These are phyloP conservation scores for Fusarium hainanense DNA, from an alignment of 2,329 filamentous ascomycete genomes.

Conservation along the genomic window DNA sequence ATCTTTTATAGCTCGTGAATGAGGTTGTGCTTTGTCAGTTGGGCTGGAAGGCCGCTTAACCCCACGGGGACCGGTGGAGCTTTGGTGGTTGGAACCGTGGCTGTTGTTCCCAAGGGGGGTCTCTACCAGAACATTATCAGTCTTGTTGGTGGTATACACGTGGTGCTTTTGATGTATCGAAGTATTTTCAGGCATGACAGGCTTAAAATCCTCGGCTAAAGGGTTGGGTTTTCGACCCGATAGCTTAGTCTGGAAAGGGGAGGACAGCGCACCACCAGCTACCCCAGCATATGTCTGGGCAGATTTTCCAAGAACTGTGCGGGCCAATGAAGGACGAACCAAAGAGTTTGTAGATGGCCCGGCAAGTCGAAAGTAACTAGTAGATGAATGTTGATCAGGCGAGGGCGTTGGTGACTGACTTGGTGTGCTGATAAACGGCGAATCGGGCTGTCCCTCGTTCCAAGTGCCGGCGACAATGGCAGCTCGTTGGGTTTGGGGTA, in stretches of 20 bases:
- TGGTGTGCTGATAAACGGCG: slow-evolving; percentile 55
- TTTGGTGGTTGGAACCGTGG: slow-evolving; percentile 10
- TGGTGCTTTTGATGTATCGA: slow-evolving; percentile 15
- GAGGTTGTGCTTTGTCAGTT: slow-evolving; percentile 19
- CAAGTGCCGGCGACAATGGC: slow-evolving; percentile 68
- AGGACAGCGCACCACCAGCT: slow-evolving; percentile 16
- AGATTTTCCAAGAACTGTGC: slow-evolving; percentile 25
- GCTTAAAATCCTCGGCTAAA: slow-evolving; percentile 10
- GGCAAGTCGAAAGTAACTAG: slow-evolving; percentile 36
- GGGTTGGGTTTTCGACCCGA: slow-evolving; percentile 16
- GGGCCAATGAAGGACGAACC: slow-evolving; percentile 12
- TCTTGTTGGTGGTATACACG: slow-evolving; percentile 18
- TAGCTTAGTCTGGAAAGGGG: slow-evolving; percentile 17
- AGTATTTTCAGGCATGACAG: background rate
- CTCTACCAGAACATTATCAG: slow-evolving; percentile 34
- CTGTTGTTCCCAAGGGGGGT: background rate
- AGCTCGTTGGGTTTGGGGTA: slow-evolving; percentile 61
- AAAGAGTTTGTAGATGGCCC: slow-evolving; percentile 23
- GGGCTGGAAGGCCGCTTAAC: slow-evolving; percentile 51
- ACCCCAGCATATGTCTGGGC: slow-evolving; percentile 33
- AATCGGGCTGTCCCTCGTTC: slow-evolving; percentile 73
- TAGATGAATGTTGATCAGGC: slow-evolving; percentile 23
- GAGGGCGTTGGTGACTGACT: slow-evolving; percentile 33
- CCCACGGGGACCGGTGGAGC: slow-evolving; percentile 43
- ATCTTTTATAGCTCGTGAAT: slow-evolving; percentile 33